These are phyloP conservation scores for Psilocybe cyanescens DNA, from an alignment of 768 basidiomycete species.

Conservation along the genomic window DNA sequence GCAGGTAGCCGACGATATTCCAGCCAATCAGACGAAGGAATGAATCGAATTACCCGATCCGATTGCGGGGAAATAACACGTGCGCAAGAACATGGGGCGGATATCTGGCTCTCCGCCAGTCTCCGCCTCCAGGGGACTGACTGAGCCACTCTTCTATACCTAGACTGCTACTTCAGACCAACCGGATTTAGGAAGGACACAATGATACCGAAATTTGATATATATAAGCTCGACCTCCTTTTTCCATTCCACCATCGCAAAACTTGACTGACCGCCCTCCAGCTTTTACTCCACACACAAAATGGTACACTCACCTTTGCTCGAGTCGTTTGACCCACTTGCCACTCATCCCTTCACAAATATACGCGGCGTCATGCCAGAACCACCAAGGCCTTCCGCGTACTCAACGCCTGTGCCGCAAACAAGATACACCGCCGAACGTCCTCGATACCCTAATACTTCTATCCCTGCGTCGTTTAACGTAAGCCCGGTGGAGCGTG, in stretches of 20 bases:
- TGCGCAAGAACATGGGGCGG: conserved; percentile 8
- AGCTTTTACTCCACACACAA: not conserved
- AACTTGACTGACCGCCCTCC: not conserved
- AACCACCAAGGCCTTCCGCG: conserved; percentile 49
- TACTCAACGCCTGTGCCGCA: conserved; percentile 47
- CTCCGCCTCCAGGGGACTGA: not conserved
- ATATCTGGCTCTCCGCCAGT: not conserved
- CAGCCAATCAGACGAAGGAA: not conserved
- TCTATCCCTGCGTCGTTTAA: conserved; percentile 26
- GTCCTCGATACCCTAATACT: conserved; percentile 16
- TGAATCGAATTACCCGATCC: conserved; percentile 6
- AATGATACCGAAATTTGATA: conserved; percentile 13
- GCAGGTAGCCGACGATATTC: conserved; percentile 1
- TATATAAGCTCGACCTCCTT: conserved; percentile 7
- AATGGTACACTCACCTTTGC: conserved; percentile 37
- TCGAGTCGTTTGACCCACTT: conserved; percentile 59
- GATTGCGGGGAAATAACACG: conserved; percentile 23
- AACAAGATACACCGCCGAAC: conserved; percentile 17
- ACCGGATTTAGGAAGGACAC: not conserved
- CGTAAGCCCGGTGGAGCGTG: conserved; percentile 9
- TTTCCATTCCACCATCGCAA: not conserved
- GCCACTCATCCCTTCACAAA: conserved; percentile 64
- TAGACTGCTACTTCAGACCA: not conserved
- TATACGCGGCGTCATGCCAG: conserved; percentile 40
- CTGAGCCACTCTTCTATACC: not conserved